Evolutionary conservation across 352 stramenopile species (phyloP), one percentile per base, ranked within the genome.

Genomic region (Phytophthora aleatoria): DNA sequence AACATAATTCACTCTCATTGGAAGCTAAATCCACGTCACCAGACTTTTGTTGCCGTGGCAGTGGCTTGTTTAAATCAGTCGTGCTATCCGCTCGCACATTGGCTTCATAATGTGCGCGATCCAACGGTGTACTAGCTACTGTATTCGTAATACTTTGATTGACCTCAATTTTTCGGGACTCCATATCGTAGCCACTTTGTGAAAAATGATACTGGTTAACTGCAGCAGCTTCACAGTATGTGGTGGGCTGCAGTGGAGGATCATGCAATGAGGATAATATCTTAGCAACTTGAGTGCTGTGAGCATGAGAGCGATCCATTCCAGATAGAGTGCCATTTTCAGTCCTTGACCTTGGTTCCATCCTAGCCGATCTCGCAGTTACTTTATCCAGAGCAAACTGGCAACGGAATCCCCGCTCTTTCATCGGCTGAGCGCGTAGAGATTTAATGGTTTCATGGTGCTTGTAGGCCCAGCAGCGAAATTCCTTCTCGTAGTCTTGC

Each of bases 351-450:
- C 20, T 20, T 20, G 20, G 20, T 20, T 20, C 20, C 20, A 20
- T 33, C 10, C 20, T 3, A 33, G 43, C 3, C 6, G 43, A 35
- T 2, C 4, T 50, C 26, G 20, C 3, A 9, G 5, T 35, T 35
- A 50, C 48, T 30, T 54, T 43, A n/a, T 54, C 48, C n/a, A 54
- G 8, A 10, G 30, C 48, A 4, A 54, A 54, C 9, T 54, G 48
- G 16, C 28, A 54, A 16, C 48, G 28, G n/a, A 53, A 42, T 4
- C 48, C 48, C 30, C 48, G 48, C 30, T 53, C 48, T 42, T 42
- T 42, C 13, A 42, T 30, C n/a, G 28, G 30, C 9, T 53, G 45
- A 39, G 45, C 10, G 0, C 28, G 10, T 35, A 41, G 28, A 24
- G 15, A 42, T 27, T n/a, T 27, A 9, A 53, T 26, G 3, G 30